phyloP scores from a whole-genome alignment of 495 filamentous ascomycete species.

The Geopyxis carbonaria region DNA sequence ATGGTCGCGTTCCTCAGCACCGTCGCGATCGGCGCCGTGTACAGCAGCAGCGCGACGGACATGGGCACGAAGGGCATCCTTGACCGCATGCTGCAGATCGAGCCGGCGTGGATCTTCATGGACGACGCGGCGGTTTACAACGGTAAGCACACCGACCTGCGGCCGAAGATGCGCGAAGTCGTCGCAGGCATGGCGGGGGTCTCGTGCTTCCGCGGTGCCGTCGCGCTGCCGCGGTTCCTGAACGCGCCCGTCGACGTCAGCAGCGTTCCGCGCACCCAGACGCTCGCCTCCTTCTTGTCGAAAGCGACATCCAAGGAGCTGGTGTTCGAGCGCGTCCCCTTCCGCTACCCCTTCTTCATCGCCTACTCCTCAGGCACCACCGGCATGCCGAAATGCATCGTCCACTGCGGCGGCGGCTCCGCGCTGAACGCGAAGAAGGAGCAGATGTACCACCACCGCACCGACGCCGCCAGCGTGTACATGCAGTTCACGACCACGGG shows the following conservation, averaged over 20 bases:
- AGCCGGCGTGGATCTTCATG: constrained; percentile 57
- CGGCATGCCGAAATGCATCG: constrained; percentile 58
- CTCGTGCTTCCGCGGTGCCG: constrained; percentile 42
- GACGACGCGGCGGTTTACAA: constrained; percentile 68
- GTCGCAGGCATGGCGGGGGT: constrained; percentile 41
- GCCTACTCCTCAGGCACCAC: constrained; percentile 60
- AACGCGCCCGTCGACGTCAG: constrained; percentile 39
- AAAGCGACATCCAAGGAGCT: constrained; percentile 28
- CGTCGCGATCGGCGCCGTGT: constrained; percentile 49
- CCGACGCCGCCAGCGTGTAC: not conserved
- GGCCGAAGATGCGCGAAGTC: constrained; percentile 52
- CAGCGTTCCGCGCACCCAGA: constrained; percentile 35
- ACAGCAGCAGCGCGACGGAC: constrained; percentile 57
- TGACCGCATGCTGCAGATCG: constrained; percentile 53
- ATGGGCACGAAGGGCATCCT: constrained; percentile 63
- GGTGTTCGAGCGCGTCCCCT: constrained; percentile 42
- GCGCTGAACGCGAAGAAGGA: not conserved
- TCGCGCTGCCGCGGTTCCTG: constrained; percentile 49
- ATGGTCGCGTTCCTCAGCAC: constrained; percentile 47
- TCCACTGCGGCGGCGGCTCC: constrained; percentile 41
- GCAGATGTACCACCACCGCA: not conserved
- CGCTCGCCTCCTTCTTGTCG: constrained; percentile 37
- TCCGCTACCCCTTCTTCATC: constrained; percentile 53
- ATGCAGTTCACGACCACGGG: constrained; percentile 50
- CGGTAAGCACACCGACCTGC: constrained; percentile 52